A percentile compares a stretch with the other conserved stretches of the same genome.
Evolutionary conservation across 345 rosid genomes (phyloP).

Genomic region (Moricandia moricandioides): DNA sequence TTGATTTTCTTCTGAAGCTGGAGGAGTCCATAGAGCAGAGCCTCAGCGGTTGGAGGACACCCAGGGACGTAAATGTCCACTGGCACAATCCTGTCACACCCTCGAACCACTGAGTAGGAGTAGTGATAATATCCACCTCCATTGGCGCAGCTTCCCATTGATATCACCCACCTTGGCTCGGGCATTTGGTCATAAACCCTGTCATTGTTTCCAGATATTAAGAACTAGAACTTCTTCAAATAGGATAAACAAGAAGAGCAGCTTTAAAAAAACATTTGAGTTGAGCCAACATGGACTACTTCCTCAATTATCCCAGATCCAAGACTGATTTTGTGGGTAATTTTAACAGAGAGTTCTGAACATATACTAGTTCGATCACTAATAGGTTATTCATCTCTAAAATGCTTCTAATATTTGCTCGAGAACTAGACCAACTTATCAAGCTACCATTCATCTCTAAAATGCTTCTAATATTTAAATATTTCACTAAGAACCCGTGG

Average conservation of each 20-base stretch:
- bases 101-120: constrained; percentile 94
- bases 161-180: constrained; percentile 96
- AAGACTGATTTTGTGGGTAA: not conserved
- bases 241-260: not conserved
- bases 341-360: not conserved
- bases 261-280: not conserved
- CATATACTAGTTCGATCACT: not conserved
- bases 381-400: not conserved
- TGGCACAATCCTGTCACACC: constrained; percentile 96
- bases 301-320: not conserved
- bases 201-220: constrained; percentile 32
- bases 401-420: not conserved
- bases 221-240: constrained; percentile 1
- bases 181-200: constrained; percentile 99
- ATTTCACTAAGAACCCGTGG: too few species aligned
- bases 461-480: not conserved
- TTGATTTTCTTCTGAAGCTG: constrained; percentile 98
- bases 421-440: not conserved
- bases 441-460: not conserved
- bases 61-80: constrained; percentile 97
- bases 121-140: constrained; percentile 99
- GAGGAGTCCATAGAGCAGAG: constrained; percentile 83
- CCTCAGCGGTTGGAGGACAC: constrained; percentile 98
- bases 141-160: constrained; percentile 99
- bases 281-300: not conserved